These are phyloP conservation scores for Salvia splendens DNA, from an alignment of 257 asterid species.

Conservation along the genomic window DNA sequence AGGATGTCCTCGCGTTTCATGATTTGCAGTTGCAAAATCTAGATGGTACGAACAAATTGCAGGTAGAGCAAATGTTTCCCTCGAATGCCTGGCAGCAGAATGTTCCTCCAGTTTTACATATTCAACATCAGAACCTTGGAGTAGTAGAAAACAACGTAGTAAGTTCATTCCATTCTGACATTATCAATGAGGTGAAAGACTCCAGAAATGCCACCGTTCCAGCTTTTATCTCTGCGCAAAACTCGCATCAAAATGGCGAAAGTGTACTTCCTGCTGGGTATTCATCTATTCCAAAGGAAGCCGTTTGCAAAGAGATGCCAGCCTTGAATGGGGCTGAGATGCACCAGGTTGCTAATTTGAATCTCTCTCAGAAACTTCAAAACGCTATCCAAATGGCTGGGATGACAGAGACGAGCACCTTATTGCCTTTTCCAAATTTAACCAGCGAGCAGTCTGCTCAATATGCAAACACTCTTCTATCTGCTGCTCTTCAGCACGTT, in stretches of 20 bases:
- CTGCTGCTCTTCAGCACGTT: conserved; percentile 33
- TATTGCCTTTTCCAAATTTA: conserved; percentile 38
- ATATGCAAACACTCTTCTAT: conserved; percentile 36
- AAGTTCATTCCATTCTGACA: conserved; percentile 39
- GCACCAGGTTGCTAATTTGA: conserved; percentile 33
- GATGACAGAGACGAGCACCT: conserved; percentile 41
- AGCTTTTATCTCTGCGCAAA: conserved; percentile 45
- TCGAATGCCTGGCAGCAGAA: conserved; percentile 36
- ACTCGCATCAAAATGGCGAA: conserved; percentile 41
- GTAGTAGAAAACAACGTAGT: conserved; percentile 36
- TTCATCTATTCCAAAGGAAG: conserved; percentile 40
- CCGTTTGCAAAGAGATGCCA: conserved; percentile 35
- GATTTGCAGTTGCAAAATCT: conserved; percentile 37
- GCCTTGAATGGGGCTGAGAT: conserved; percentile 42
- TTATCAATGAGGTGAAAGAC: conserved; percentile 42
- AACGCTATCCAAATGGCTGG: conserved; percentile 42
- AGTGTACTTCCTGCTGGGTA: conserved; percentile 37
- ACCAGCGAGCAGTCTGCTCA: conserved; percentile 47
- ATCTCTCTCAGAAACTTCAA: conserved; percentile 41
- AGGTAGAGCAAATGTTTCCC: conserved; percentile 36
- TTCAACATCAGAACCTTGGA: conserved; percentile 40
- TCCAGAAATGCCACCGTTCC: conserved; percentile 39
- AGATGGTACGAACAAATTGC: conserved; percentile 37
- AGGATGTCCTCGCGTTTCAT: conserved; percentile 33
- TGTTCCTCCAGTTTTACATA: conserved; percentile 39